Base-by-base conservation (phyloP, 345 rosid species). In the Salix viminalis region DNA sequence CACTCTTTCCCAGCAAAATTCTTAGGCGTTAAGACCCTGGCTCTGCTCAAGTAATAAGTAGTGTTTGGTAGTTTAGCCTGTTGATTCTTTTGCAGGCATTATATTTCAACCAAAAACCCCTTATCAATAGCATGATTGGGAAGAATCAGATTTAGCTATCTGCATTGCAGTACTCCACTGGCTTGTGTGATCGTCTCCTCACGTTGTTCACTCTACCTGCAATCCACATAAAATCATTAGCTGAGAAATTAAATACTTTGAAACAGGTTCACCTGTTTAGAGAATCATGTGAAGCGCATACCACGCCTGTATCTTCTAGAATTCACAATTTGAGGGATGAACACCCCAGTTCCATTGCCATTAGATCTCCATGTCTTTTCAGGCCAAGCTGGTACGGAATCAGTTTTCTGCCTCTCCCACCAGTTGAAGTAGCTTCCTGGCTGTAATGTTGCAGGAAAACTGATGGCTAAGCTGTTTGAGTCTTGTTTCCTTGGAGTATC, bases 301-400 rank as follows among this genome's bases (percentile, higher is more conserved):
- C 90, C 87, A 18, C 69, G 70, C 39, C 62, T 62, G 3, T 13
- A 66, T 70, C 75, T 72, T 71, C 79, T 79, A 44, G 34, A 32
- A 4, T 77, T 71, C 24, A 44, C 75, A 37, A 61, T 41, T 15
- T 41, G 86, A 37, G 91, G 93, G 76, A 88, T 90, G 80, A 88
- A 88, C 2, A 88, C 93, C 7, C 91, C 91, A 0, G 91, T 90
- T 72, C 90, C 93, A 41, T 48, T 80, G 26, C 64, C 64, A 58
- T 58, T 58, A 58, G 13, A 28, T 62, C 83, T 72, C 81, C 84
- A 80, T 46, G 75, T 56, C 26, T 84, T 80, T 7, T 70, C 70
- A 4, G 65, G 78, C 89, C 86, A 77, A 32, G 73, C 54, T 2
- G 81, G 89, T 7, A 77, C 78, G 0, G 75, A 46, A 50, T 77